Evolutionary conservation across 1,284 basidiomycete species (phyloP).

Genomic region (Amylostereum areolatum): DNA sequence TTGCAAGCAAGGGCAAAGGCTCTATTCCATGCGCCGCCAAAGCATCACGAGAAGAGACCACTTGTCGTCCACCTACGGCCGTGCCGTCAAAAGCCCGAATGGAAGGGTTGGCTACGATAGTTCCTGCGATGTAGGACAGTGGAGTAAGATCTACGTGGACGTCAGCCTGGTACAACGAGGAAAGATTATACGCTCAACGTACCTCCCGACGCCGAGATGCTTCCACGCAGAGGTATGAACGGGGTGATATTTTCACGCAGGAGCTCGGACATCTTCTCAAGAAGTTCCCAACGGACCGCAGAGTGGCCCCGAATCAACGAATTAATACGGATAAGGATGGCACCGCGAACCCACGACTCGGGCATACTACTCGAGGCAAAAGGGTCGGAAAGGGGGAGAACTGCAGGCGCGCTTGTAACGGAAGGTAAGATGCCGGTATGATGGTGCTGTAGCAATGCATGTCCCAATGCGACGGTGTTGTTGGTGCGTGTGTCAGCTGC

Average conservation of each 20-base stretch:
- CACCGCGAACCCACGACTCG: conserved; percentile 84
- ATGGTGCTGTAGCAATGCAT: conserved; percentile 77
- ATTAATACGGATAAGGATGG: conserved; percentile 83
- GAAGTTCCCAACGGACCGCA: conserved; percentile 75
- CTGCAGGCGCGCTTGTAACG: conserved; percentile 33
- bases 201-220: conserved; percentile 81
- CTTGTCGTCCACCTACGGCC: conserved; percentile 43
- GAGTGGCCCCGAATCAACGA: conserved; percentile 84
- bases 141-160: conserved; percentile 55
- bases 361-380: conserved; percentile 74
- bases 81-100: conserved; percentile 66
- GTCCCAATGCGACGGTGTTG: conserved; percentile 61
- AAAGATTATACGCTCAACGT: conserved; percentile 10
- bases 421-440: conserved; percentile 66
- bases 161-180: background rate
- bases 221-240: conserved; percentile 76
- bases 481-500: conserved; percentile 67
- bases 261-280: conserved; percentile 74
- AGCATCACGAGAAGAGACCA: conserved; percentile 61
- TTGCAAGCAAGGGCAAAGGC: conserved; percentile 69
- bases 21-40: conserved; percentile 58
- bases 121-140: conserved; percentile 79
- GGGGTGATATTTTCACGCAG: conserved; percentile 74
- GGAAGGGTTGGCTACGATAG: conserved; percentile 74
- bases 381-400: conserved; percentile 60